These are phyloP conservation scores for Uncinocarpus reesii DNA, from an alignment of 2,329 filamentous ascomycete genomes.

Conservation along the genomic window DNA sequence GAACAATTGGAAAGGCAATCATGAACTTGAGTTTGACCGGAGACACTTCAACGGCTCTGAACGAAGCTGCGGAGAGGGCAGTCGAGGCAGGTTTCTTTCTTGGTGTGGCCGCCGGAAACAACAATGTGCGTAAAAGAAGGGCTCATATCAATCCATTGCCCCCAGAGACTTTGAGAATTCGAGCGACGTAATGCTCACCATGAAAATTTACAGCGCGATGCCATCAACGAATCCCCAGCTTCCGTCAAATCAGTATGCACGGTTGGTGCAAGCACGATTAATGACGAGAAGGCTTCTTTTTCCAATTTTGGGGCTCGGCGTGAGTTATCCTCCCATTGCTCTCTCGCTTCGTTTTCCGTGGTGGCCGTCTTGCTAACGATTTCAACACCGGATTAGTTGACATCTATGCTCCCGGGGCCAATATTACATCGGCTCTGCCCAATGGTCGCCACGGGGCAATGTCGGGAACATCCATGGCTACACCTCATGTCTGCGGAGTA, in stretches of 20 bases:
- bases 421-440: slow-evolving; percentile 43
- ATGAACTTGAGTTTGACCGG: slow-evolving; percentile 26
- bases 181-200: not conserved
- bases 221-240: slow-evolving; percentile 30
- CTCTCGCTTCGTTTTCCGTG: not conserved
- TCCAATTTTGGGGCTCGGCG: slow-evolving; percentile 36
- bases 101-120: slow-evolving; percentile 35
- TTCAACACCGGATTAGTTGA: slow-evolving; percentile 32
- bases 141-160: not conserved
- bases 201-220: slow-evolving; percentile 18
- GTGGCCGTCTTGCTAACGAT: slow-evolving; percentile 3
- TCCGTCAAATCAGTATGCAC: slow-evolving; percentile 32
- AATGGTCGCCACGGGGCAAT: slow-evolving; percentile 39
- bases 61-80: slow-evolving; percentile 30
- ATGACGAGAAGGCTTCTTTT: slow-evolving; percentile 30
- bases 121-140: slow-evolving; percentile 1
- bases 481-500: slow-evolving; percentile 43
- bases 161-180: not conserved
- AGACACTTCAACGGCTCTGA: slow-evolving; percentile 26
- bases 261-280: slow-evolving; percentile 29
- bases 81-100: slow-evolving; percentile 31
- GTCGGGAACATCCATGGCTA: slow-evolving; percentile 31
- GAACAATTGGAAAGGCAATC: slow-evolving; percentile 23
- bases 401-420: slow-evolving; percentile 47
- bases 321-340: slow-evolving; percentile 4